These are phyloP conservation scores for Amanita muscaria DNA, from an alignment of 768 basidiomycete genomes.

Conservation along the genomic window DNA sequence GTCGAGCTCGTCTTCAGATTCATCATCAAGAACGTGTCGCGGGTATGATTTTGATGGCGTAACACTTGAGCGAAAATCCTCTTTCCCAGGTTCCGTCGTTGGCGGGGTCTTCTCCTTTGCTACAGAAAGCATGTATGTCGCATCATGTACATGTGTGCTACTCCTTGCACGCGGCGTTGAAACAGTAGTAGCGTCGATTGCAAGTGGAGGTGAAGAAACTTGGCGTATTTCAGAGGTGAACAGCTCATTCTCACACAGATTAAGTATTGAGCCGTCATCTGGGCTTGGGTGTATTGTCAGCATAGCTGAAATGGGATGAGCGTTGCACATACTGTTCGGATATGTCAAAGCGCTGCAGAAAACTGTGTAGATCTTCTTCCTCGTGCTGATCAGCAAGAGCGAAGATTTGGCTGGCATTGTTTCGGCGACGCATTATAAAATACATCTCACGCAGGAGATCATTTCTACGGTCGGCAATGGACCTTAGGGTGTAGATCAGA, in stretches of 20 bases:
- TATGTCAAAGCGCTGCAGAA: slow-evolving; percentile 51
- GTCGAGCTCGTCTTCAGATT: slow-evolving; percentile 33
- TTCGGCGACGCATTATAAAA: slow-evolving; percentile 48
- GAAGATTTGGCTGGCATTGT: slow-evolving; percentile 33
- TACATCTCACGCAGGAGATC: slow-evolving; percentile 66
- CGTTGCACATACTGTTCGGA: slow-evolving; percentile 34
- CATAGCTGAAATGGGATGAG: slow-evolving; percentile 1
- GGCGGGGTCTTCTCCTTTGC: too few species aligned
- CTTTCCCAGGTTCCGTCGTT: background rate
- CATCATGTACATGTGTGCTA: background rate
- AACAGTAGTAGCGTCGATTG: background rate
- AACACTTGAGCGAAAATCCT: background rate
- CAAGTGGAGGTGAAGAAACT: background rate
- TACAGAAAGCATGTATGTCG: too few species aligned
- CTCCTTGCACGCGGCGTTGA: background rate
- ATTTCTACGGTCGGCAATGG: slow-evolving; percentile 58
- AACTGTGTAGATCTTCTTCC: slow-evolving; percentile 36
- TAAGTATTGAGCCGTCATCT: slow-evolving; percentile 23
- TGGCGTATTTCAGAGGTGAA: slow-evolving; percentile 9
- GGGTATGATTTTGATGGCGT: background rate
- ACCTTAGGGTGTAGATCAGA: slow-evolving; percentile 29
- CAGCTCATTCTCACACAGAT: slow-evolving; percentile 18
- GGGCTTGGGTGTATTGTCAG: slow-evolving; percentile 18
- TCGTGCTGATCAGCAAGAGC: slow-evolving; percentile 28
- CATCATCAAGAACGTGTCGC: slow-evolving; percentile 14